Percentiles rank a stretch among this genome's conserved stretches.
These are phyloP conservation scores for Boletus reticuloceps DNA, from an alignment of 768 basidiomycete species.

Conservation along the genomic window DNA sequence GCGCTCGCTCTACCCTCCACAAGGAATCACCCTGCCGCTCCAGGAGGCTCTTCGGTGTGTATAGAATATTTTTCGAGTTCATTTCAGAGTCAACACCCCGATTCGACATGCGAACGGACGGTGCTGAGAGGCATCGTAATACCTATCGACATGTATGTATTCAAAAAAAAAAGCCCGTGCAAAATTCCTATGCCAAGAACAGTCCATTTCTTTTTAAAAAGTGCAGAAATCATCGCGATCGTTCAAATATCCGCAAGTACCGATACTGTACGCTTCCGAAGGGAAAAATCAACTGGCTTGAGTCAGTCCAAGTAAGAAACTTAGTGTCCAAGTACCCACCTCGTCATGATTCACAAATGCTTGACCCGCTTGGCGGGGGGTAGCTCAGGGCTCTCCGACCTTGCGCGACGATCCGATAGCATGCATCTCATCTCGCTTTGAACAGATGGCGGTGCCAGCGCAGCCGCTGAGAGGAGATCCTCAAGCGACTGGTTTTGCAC, in stretches of 20 bases:
- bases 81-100: too few relatives aligned
- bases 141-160: not conserved
- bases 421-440: not conserved
- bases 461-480: not conserved
- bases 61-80: too few relatives aligned
- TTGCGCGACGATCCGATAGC: not conserved
- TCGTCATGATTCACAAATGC: not conserved
- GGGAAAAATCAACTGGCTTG: not conserved
- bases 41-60: too few relatives aligned
- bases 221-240: too few relatives aligned
- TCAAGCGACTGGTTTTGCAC: not conserved
- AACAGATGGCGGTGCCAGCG: not conserved
- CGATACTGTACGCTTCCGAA: too few relatives aligned
- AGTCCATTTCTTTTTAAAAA: too few relatives aligned
- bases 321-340: not conserved
- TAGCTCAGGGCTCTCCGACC: not conserved
- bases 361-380: not conserved
- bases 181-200: not conserved
- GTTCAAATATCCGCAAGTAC: too few relatives aligned
- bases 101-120: too few relatives aligned
- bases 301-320: not conserved
- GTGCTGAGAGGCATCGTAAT: not conserved
- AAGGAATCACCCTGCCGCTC: too few relatives aligned
- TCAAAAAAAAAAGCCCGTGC: not conserved
- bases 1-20: too few relatives aligned